Percentiles rank a stretch among this genome's conserved stretches.
Evolutionary conservation across 805 yeast genomes (phyloP).

Genomic region (Candida silvicultrix): DNA sequence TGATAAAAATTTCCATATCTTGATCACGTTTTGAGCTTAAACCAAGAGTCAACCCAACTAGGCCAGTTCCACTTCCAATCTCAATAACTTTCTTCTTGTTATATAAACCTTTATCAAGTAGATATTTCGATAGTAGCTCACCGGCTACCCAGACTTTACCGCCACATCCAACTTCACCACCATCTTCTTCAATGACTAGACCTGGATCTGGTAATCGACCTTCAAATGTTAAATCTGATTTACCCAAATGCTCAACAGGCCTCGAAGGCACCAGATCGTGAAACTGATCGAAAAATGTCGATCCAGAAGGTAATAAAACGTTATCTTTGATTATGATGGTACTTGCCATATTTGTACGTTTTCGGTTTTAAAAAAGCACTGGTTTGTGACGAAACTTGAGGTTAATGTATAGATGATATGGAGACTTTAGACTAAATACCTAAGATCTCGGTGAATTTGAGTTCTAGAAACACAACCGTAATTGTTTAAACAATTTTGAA

Average conservation of each 20-base stretch:
- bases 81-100: constrained; percentile 34
- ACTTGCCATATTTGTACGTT: background rate
- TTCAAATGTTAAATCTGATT: constrained; percentile 31
- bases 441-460: background rate
- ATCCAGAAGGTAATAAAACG: background rate
- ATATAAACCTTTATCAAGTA: constrained; percentile 22
- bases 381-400: background rate
- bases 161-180: constrained; percentile 58
- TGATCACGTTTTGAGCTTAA: constrained; percentile 12
- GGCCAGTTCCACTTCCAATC: constrained; percentile 55
- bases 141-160: constrained; percentile 62
- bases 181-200: constrained; percentile 43
- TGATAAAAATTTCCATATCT: constrained; percentile 34
- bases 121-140: constrained; percentile 41
- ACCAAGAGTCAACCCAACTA: constrained; percentile 39
- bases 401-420: background rate
- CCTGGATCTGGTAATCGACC: constrained; percentile 28
- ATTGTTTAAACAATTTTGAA: too few species aligned
- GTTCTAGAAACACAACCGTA: too few species aligned
- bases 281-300: constrained; percentile 6
- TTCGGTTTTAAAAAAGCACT: background rate
- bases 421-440: background rate
- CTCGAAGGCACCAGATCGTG: constrained; percentile 29
- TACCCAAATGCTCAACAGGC: constrained; percentile 31
- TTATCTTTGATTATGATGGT: background rate